Conservation (phyloP, 2,329 filamentous ascomycete genomes). For the Botrytis elliptica region DNA sequence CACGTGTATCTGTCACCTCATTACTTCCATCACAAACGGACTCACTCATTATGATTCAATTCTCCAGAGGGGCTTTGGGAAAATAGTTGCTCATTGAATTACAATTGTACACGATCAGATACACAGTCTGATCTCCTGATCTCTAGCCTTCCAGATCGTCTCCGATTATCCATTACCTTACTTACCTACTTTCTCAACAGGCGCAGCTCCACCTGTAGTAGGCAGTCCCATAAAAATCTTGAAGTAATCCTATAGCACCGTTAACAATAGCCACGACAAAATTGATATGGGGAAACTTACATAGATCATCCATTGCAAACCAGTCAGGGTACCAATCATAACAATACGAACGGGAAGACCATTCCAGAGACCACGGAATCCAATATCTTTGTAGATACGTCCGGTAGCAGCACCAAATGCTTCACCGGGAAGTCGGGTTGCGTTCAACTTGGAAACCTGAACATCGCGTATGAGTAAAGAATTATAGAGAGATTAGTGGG, state of each 20-base stretch:
- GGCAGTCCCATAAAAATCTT: conserved; percentile 88
- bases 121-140: neutral
- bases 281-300: conserved; percentile 43
- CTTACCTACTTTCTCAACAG: conserved; percentile 30
- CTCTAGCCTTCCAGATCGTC: neutral
- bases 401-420: conserved; percentile 72
- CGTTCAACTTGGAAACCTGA: conserved; percentile 73
- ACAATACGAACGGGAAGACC: conserved; percentile 78
- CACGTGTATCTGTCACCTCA: neutral
- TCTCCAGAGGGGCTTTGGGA: neutral
- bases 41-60: neutral
- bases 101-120: neutral
- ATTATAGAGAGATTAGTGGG: no score
- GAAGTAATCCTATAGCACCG: conserved; percentile 67
- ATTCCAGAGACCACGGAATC: conserved; percentile 88
- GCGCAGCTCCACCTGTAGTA: conserved; percentile 65
- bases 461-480: neutral
- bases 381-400: conserved; percentile 83
- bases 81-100: neutral
- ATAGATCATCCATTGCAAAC: conserved; percentile 93
- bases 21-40: neutral
- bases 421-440: conserved; percentile 73
- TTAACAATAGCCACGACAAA: conserved; percentile 9
- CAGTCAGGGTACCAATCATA: conserved; percentile 54
- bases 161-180: conserved; percentile 10